Evolutionary conservation across 2,329 filamentous ascomycete species (phyloP).

Genomic region (Huntiella omanensis): DNA sequence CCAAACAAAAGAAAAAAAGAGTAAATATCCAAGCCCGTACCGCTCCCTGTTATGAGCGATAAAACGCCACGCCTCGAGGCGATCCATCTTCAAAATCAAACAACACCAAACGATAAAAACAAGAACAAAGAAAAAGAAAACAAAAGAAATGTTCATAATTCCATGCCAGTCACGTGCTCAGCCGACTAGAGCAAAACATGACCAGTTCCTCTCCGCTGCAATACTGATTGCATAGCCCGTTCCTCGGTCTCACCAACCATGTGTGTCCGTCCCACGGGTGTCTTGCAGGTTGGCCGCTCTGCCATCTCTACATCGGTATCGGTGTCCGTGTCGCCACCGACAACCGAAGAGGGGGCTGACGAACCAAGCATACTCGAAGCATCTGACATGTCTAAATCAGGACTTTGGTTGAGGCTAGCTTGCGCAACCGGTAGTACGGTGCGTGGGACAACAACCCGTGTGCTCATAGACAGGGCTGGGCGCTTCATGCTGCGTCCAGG

Average conservation of each 20-base stretch:
- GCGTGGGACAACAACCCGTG: background rate
- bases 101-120: constrained; percentile 11
- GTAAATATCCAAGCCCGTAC: too few species aligned
- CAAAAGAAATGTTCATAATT: too few species aligned
- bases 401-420: background rate
- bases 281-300: too few species aligned
- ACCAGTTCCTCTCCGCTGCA: too few species aligned
- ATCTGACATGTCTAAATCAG: constrained; percentile 7
- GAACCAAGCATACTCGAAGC: constrained; percentile 6
- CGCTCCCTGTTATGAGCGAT: too few species aligned
- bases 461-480: background rate
- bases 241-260: constrained; percentile 18
- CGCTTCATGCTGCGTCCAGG: background rate
- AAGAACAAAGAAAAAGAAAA: too few species aligned
- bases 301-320: constrained; percentile 1
- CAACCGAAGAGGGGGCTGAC: background rate
- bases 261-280: background rate
- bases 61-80: too few species aligned
- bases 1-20: too few species aligned
- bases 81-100: too few species aligned
- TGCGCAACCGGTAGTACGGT: background rate
- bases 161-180: too few species aligned
- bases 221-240: too few species aligned
- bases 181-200: too few species aligned
- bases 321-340: constrained; percentile 11